These are phyloP conservation scores for Spirogloea muscicola DNA, from an alignment of 139 green algal genomes.

Conservation along the genomic window DNA sequence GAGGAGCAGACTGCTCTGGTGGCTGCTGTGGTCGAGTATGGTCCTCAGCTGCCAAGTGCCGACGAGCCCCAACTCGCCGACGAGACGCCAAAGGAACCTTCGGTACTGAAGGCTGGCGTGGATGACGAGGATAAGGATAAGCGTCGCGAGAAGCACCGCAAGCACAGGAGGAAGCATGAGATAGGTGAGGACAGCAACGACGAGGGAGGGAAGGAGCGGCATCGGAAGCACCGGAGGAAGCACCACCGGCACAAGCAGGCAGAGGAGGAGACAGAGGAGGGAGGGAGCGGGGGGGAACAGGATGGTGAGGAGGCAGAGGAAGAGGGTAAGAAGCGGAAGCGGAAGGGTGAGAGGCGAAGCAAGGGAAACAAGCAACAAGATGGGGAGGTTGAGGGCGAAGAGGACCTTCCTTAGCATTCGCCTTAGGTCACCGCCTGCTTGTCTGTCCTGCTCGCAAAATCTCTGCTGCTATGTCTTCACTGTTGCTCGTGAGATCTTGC, in stretches of 20 bases:
- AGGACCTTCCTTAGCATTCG: too few relatives aligned
- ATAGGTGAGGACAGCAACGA: slow-evolving; percentile 8
- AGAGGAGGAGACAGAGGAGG: neutral
- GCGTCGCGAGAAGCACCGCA: neutral
- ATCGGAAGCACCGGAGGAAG: slow-evolving; percentile 13
- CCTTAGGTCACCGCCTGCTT: too few relatives aligned
- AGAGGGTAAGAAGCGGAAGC: slow-evolving; percentile 14
- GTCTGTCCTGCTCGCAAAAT: too few relatives aligned
- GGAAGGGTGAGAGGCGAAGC: neutral
- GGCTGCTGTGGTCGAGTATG: too few relatives aligned
- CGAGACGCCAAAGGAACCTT: neutral
- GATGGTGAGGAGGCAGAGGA: slow-evolving; percentile 20
- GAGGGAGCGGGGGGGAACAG: neutral
- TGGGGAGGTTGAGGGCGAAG: slow-evolving; percentile 1
- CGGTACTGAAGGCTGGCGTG: neutral
- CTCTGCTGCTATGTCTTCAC: too few relatives aligned
- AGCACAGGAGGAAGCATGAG: neutral
- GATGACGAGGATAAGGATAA: slow-evolving; percentile 13
- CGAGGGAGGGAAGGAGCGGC: neutral
- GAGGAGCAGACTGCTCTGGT: too few relatives aligned
- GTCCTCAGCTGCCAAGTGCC: too few relatives aligned
- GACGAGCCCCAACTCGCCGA: neutral
- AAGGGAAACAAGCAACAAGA: slow-evolving; percentile 14
- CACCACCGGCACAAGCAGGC: slow-evolving; percentile 7
- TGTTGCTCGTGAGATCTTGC: too few relatives aligned